These are phyloP conservation scores for Tulasnella sp. DNA, from an alignment of 768 basidiomycete species.

Conservation along the genomic window DNA sequence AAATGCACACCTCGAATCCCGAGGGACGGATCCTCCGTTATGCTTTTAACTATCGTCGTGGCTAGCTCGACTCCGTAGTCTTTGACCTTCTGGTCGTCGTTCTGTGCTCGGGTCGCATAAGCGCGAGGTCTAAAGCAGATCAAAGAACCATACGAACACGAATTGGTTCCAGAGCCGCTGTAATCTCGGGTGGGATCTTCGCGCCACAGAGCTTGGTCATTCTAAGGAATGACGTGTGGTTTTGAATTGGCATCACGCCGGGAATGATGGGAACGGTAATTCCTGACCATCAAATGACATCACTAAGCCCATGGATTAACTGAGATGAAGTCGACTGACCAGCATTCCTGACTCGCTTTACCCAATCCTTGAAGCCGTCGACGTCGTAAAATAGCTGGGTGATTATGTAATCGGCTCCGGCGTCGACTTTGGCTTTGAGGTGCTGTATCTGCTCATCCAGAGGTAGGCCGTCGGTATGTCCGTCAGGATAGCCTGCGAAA, in stretches of 20 bases:
- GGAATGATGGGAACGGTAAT: slow-evolving; percentile 87
- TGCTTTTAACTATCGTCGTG: slow-evolving; percentile 62
- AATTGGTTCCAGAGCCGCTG: slow-evolving; percentile 62
- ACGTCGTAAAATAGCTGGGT: slow-evolving; percentile 97
- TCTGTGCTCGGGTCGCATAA: slow-evolving; percentile 38
- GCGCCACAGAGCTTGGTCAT: slow-evolving; percentile 84
- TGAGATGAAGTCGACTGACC: slow-evolving; percentile 46
- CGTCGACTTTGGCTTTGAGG: slow-evolving; percentile 82
- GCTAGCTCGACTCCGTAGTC: slow-evolving; percentile 87
- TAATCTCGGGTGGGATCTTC: slow-evolving; percentile 58
- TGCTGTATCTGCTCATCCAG: slow-evolving; percentile 55
- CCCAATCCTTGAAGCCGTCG: slow-evolving; percentile 78
- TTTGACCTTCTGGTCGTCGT: slow-evolving; percentile 90
- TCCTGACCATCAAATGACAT: slow-evolving; percentile 42
- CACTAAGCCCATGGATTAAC: slow-evolving; percentile 16
- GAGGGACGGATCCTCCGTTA: slow-evolving; percentile 42
- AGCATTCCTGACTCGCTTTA: slow-evolving; percentile 55
- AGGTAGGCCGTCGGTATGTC: slow-evolving; percentile 56
- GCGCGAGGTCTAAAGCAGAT: neutral
- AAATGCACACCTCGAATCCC: slow-evolving; percentile 76
- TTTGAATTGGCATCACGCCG: slow-evolving; percentile 97
- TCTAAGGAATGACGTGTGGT: slow-evolving; percentile 85
- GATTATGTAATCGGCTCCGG: slow-evolving; percentile 91
- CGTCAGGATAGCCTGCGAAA: slow-evolving; percentile 77
- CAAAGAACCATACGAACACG: slow-evolving; percentile 43